These are phyloP conservation scores for Akebia trifoliata DNA, from an alignment of 164 flowering plant genomes.

Conservation along the genomic window DNA sequence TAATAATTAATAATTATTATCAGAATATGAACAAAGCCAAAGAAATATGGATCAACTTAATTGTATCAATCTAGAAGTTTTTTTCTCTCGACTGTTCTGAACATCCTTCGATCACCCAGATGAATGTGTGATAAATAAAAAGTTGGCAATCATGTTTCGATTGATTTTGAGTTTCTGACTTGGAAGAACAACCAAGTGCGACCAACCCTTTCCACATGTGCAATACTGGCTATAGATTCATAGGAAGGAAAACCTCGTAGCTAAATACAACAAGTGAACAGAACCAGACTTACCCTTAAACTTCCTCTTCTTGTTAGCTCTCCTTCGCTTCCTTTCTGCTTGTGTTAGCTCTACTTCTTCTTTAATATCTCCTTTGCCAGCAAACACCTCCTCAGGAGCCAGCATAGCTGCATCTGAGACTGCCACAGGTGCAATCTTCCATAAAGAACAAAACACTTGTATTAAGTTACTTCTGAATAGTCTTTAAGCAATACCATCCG, in stretches of 20 bases:
- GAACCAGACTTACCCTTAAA: slow-evolving; percentile 53
- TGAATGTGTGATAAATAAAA: too few relatives aligned
- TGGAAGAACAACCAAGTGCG: neutral
- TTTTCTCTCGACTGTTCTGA: too few relatives aligned
- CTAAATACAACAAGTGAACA: neutral
- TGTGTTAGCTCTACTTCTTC: slow-evolving; percentile 83
- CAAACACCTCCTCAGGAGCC: slow-evolving; percentile 94
- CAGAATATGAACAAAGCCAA: too few relatives aligned
- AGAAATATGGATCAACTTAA: too few relatives aligned
- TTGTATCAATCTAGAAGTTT: too few relatives aligned
- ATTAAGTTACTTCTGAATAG: neutral
- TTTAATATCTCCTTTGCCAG: slow-evolving; percentile 89
- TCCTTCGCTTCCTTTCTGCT: slow-evolving; percentile 78
- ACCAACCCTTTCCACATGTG: neutral
- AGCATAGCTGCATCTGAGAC: slow-evolving; percentile 98
- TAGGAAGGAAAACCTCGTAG: neutral
- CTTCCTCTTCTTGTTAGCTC: slow-evolving; percentile 85
- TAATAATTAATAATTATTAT: too few relatives aligned
- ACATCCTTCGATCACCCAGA: too few relatives aligned
- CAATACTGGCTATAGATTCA: neutral
- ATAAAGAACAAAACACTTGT: slow-evolving; percentile 9
- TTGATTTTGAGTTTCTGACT: neutral
- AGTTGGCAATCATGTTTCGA: too few relatives aligned
- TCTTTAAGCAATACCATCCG: too few relatives aligned
- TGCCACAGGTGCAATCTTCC: slow-evolving; percentile 81